These are phyloP conservation scores for Spizellomyces punctatus DNA, from an alignment of 192 early-diverging fungal genomes.

Conservation along the genomic window DNA sequence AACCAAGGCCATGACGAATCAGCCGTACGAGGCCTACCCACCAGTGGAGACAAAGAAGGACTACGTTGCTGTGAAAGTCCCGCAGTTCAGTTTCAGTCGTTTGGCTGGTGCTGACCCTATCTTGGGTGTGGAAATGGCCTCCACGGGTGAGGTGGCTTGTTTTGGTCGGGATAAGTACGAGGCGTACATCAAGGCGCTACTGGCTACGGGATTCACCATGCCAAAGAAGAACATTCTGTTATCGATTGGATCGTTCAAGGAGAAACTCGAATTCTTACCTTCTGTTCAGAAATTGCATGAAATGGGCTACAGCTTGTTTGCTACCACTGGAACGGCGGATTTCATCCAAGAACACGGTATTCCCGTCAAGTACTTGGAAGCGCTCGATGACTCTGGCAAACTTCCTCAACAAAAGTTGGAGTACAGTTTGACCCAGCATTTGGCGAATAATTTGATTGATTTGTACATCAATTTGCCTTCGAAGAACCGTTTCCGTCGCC, in stretches of 20 bases:
- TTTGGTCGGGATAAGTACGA: conserved; percentile 98
- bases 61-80: conserved; percentile 96
- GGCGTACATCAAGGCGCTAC: conserved; percentile 93
- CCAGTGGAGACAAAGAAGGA: conserved; percentile 67
- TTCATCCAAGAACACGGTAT: conserved; percentile 95
- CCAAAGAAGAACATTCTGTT: conserved; percentile 96
- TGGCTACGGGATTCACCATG: conserved; percentile 89
- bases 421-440: conserved; percentile 91
- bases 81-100: conserved; percentile 96
- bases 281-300: conserved; percentile 82
- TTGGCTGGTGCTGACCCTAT: conserved; percentile 96
- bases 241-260: conserved; percentile 98
- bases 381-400: conserved; percentile 62
- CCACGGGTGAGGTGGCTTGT: conserved; percentile 98
- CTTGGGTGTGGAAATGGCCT: conserved; percentile 99
- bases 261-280: conserved; percentile 94
- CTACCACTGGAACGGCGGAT: conserved; percentile 95
- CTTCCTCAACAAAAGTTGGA: conserved; percentile 68
- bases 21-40: conserved; percentile 82
- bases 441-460: conserved; percentile 96
- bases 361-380: conserved; percentile 88
- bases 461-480: conserved; percentile 99
- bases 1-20: conserved; percentile 87
- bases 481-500: conserved; percentile 94
- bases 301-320: conserved; percentile 91